Percentiles rank a stretch among this genome's conserved stretches.
phyloP scores from a whole-genome alignment of 73 alveolate genomes.

The Urostyla sp. region DNA sequence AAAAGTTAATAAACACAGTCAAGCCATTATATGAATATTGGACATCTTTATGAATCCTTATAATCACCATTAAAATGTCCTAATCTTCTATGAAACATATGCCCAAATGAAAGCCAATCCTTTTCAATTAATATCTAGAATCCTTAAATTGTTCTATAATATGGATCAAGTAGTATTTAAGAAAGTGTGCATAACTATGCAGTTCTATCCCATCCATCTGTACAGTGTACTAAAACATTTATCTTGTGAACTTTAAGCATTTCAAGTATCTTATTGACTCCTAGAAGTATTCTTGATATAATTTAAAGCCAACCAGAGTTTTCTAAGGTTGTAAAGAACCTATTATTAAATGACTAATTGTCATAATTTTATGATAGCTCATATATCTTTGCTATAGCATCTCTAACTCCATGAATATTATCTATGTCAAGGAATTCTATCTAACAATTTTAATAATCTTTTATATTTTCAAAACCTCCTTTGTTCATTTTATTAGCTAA shows the following conservation, averaged over 20 bases:
- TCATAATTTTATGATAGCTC: constrained; percentile 12
- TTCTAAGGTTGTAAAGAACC: constrained; percentile 77
- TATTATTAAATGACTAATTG: constrained; percentile 32
- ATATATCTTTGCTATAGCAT: constrained; percentile 72
- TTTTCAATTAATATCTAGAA: constrained; percentile 91
- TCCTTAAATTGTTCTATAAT: constrained; percentile 94
- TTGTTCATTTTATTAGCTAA: constrained; percentile 90
- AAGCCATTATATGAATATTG: constrained; percentile 92
- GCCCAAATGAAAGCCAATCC: constrained; percentile 98
- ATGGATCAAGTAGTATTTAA: constrained; percentile 91
- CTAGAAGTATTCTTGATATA: constrained; percentile 76
- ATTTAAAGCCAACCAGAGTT: constrained; percentile 89
- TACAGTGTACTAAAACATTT: constrained; percentile 94
- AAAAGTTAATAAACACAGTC: constrained; percentile 92
- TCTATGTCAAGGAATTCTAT: constrained; percentile 92
- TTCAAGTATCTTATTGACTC: constrained; percentile 68
- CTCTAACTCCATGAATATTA: constrained; percentile 96
- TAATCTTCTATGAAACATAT: constrained; percentile 90
- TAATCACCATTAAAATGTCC: constrained; percentile 82
- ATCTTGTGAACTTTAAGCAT: constrained; percentile 48
- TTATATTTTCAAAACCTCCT: constrained; percentile 94
- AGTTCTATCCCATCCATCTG: constrained; percentile 99
- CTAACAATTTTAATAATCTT: constrained; percentile 82
- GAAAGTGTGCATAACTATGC: constrained; percentile 93
- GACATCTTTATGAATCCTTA: constrained; percentile 89